A percentile compares a stretch with the other conserved stretches of the same genome.
phyloP scores from a whole-genome alignment of 331 rosid species.

The Telfairia occidentalis region DNA sequence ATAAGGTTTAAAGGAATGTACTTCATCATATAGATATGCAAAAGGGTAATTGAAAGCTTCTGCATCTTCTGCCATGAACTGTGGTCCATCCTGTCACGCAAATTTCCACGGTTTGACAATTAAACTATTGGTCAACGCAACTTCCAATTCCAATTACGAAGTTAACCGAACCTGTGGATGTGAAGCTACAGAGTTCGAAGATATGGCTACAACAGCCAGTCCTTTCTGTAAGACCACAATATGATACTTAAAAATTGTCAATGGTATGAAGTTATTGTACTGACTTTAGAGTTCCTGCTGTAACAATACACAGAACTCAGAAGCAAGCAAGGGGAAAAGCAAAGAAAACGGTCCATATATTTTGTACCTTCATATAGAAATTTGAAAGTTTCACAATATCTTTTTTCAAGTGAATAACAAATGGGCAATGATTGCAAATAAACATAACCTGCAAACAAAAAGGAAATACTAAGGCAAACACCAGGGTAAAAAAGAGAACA shows the following conservation, averaged over 20 bases:
- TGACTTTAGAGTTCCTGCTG: not conserved
- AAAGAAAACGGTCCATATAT: not conserved
- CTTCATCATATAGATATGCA: conserved; percentile 88
- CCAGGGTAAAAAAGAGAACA: not conserved
- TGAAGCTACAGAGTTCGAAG: conserved; percentile 71
- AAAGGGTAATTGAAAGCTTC: conserved; percentile 62
- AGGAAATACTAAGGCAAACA: not conserved
- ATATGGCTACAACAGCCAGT: conserved; percentile 68
- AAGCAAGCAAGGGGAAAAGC: not conserved
- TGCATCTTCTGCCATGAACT: conserved; percentile 85
- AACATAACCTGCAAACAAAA: conserved; percentile 74
- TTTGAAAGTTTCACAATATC: conserved; percentile 62
- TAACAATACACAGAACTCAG: not conserved
- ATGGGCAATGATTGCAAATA: conserved; percentile 90
- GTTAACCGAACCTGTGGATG: conserved; percentile 78
- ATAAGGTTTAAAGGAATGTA: conserved; percentile 13
- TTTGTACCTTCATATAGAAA: conserved; percentile 62
- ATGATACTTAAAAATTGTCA: not conserved
- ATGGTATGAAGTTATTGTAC: not conserved
- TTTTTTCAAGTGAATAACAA: conserved; percentile 68
- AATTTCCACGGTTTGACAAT: conserved; percentile 26
- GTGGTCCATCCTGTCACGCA: conserved; percentile 84
- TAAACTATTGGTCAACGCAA: conserved; percentile 25
- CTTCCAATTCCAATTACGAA: conserved; percentile 24
- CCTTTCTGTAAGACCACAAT: conserved; percentile 54